Base-by-base conservation (phyloP, 2,329 filamentous ascomycete genomes). In the Boeremia lycopersici region DNA sequence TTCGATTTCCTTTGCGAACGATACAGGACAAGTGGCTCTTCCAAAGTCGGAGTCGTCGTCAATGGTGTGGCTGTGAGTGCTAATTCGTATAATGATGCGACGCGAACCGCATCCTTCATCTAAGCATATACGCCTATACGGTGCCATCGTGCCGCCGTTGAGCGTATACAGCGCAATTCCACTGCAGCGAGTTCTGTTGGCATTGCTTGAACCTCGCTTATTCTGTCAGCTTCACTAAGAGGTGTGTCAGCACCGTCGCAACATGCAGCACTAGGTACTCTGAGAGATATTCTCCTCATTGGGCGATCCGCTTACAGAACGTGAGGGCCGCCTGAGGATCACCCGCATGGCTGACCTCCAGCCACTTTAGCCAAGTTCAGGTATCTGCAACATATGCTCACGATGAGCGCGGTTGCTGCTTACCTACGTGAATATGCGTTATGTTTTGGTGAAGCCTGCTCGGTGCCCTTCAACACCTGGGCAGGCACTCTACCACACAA, bases 21-120 rank as follows among this genome's bases (percentile, higher is more conserved):
- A 50, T 23, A 23, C 45, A 55, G 39, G 49, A 35, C 19, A 23
- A 23, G 2, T 23, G 43, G 42, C 39, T n/a, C 53, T 38, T 56
- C 56, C 46, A 55, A 40, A 33, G 38, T 38, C 36, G 42, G 36
- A 54, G 49, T 61, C 58, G 64, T 70, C 66, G 69, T 71, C 61
- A 70, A 62, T 60, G 50, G 57, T 39, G 70, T 65, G 70, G 70
- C 70, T 70, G 58, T 66, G 65, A 53, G 42, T 10, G 52, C 59
- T 54, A 25, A 44, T 62, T 67, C 47, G 64, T 64, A 49, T 50
- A 63, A 56, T 41, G 39, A 68, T 67, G 68, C 66, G 65, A 67
- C 57, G 15, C 29, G 51, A 40, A 40, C 54, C 61, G 61, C 62
- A 62, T 44, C 47, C 45, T 15, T 59, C 63, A 59, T 68, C 60